Evolutionary conservation across 1,139 yeast species (phyloP), one percentile per base, ranked within the genome.

Genomic region (Yamadazyma sp.): DNA sequence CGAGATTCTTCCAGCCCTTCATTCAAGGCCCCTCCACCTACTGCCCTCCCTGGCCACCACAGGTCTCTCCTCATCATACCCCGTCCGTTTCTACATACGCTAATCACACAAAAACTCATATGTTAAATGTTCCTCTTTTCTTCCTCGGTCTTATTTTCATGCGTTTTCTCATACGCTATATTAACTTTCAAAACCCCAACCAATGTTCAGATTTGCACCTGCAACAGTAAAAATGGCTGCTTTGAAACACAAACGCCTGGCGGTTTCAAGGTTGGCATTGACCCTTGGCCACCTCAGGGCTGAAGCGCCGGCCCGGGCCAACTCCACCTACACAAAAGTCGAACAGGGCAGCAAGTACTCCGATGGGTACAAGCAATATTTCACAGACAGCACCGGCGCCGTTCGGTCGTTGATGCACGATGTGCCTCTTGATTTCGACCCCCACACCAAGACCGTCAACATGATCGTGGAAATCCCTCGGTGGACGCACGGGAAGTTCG

Each of bases 391-490:
- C 48, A 87, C 80, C 61, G 86, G 87, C 31, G 75, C 83, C 59
- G 79, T 87, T 44, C 67, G 81, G 43, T 84, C 91, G 36, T 82
- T 85, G 46, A 83, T 84, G 77, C 94, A 85, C 55, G 92, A 86
- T 59, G 72, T 85, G 36, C 88, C 91, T 36, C 65, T 85, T 46
- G 81, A 73, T 49, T 79, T 88, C 30, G 83, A 84, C 58, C 68
- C 67, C 45, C 77, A 77, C 43, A 75, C 81, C 59, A 77, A 77
- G 49, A 80, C 87, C 48, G 82, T 85, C 49, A 87, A 86, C 69
- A 84, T 88, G 86, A 77, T 88, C 53, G 94, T 87, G 42, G 96
- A 88, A 64, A 84, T 88, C 34, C 95, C 96, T 48, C 77, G 96
- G 56, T 88, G 96, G 96, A 69, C 88, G 55, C 87, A 88, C 55